A percentile compares a stretch with the other conserved stretches of the same genome.
These are phyloP conservation scores for Trichocladium antarcticum DNA, from an alignment of 495 filamentous ascomycete species.

Conservation along the genomic window DNA sequence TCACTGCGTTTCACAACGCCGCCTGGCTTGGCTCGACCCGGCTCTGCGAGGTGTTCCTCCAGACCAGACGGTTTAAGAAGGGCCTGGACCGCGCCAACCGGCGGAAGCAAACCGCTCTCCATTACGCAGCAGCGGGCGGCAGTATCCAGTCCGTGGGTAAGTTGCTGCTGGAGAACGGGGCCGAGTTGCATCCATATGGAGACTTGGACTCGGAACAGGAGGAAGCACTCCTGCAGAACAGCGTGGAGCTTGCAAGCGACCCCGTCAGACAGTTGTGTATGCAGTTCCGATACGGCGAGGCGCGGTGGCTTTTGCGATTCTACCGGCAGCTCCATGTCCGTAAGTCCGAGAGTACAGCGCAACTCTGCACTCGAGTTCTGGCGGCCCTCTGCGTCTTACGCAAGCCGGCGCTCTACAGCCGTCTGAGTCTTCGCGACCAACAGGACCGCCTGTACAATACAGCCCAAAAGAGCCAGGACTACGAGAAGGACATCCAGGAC, in stretches of 20 bases:
- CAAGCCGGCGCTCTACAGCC: not conserved
- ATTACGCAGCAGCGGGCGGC: not conserved
- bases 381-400: not conserved
- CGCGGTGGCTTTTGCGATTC: not conserved
- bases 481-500: not conserved
- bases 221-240: too few relatives aligned
- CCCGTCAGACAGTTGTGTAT: not conserved
- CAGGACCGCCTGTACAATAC: not conserved
- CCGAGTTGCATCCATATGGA: not conserved
- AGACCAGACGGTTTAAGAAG: not conserved
- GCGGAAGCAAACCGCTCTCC: not conserved
- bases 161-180: not conserved
- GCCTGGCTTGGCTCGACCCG: not conserved
- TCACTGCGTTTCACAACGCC: not conserved
- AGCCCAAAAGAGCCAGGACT: not conserved
- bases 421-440: not conserved
- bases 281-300: not conserved
- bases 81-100: not conserved
- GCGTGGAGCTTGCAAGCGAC: not conserved
- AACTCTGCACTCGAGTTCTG: not conserved
- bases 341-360: not conserved
- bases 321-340: not conserved
- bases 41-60: not conserved
- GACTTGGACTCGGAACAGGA: not conserved
- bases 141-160: not conserved